Evolutionary conservation across 306 rosid species (phyloP), one percentile per base, ranked within the genome.

Genomic region (Ormosia emarginata): DNA sequence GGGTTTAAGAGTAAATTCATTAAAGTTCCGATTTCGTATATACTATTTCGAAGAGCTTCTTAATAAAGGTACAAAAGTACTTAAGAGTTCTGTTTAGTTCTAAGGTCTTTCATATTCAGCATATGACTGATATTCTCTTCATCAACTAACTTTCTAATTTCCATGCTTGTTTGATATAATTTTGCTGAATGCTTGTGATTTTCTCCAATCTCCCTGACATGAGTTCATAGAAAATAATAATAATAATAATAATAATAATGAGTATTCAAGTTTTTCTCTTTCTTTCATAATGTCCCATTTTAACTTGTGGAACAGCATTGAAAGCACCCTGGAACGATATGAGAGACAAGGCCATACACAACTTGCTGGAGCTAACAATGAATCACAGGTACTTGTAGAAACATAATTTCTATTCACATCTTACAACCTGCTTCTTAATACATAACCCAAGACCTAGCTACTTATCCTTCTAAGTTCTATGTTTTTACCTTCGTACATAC

Each of bases 301-400:
- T 81, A 53, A 50, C 13, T 71, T 68, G 79, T 80, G 82, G 59
- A 74, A 71, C 92, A 95, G 98, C 79, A 67, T 95, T 93, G 95
- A 90, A 46, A 81, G 52, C 43, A 84, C 89, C 17, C 82, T 95
- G 77, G 99, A 95, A 68, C 83, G 93, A 66, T 92, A 95, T 47
- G 98, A 91, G 46, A 88, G 92, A 70, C 83, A 81, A 41, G 47
- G 89, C 2, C 78, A 57, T 50, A 81, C 87, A 57, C 81, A 65
- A 55, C 90, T 74, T 44, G 70, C 47, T 17, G 63, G 78, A 65
- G 13, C 68, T 41, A 74, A 70, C 86, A 75, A 82, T 65, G 90
- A 90, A 72, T 29, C 89, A 24, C 89, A 90, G 94, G 97, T 91
- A 79, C n/a, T 55, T 78, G 39, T 24, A 8, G 2, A 69, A 68